These are phyloP conservation scores for Aspergillus wentii DNA, from an alignment of 495 filamentous ascomycete genomes.

Conservation along the genomic window DNA sequence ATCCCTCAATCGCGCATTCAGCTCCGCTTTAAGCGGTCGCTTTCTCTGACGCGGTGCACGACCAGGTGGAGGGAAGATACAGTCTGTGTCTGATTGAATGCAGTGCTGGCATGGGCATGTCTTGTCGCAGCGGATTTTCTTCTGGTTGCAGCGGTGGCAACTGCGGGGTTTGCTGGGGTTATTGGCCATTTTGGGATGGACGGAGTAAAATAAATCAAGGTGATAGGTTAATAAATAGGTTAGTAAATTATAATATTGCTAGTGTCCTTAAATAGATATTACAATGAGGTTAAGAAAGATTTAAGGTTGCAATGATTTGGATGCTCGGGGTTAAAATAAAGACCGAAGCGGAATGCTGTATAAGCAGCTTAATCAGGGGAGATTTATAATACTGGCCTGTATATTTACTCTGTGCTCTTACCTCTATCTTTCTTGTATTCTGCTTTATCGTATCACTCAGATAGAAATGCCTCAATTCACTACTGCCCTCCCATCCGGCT, in stretches of 20 bases:
- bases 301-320: too few species aligned
- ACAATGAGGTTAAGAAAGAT: too few species aligned
- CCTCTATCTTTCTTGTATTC: too few species aligned
- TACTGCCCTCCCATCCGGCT: background rate
- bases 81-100: constrained; percentile 3
- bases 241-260: too few species aligned
- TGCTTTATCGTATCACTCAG: too few species aligned
- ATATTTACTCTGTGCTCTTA: too few species aligned
- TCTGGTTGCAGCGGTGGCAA: constrained; percentile 64
- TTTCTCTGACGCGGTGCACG: constrained; percentile 62
- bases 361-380: too few species aligned
- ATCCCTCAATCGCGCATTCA: constrained; percentile 61
- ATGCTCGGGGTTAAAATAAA: too few species aligned
- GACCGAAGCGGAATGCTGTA: too few species aligned
- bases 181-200: background rate
- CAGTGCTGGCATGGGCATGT: constrained; percentile 19
- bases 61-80: constrained; percentile 20
- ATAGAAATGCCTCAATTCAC: background rate
- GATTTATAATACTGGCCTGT: too few species aligned
- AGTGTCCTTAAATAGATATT: too few species aligned
- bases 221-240: background rate
- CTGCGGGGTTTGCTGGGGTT: constrained; percentile 22
- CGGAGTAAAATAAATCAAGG: background rate
- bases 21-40: constrained; percentile 52
- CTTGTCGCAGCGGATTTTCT: constrained; percentile 76